A percentile compares a stretch with the other conserved stretches of the same genome.
phyloP scores from a whole-genome alignment of 2,329 filamentous ascomycete species.

The Monosporascus sp. region DNA sequence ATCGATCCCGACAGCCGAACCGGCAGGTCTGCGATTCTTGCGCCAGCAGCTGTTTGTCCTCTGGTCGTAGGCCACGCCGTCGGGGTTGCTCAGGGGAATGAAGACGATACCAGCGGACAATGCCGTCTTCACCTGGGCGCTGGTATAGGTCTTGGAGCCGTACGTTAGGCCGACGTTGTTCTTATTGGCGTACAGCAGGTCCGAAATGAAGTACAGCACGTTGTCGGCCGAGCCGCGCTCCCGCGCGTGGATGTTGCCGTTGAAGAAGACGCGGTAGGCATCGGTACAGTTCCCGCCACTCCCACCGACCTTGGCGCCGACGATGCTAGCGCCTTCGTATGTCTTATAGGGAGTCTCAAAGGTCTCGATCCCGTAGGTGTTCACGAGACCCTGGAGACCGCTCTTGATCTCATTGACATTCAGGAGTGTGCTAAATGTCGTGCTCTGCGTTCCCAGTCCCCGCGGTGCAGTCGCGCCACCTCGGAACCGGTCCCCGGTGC shows the following conservation, averaged over 20 bases:
- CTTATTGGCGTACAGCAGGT: conserved; percentile 49
- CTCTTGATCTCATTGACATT: conserved; percentile 40
- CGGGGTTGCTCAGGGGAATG: conserved; percentile 48
- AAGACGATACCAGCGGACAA: conserved; percentile 49
- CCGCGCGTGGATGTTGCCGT: conserved; percentile 50
- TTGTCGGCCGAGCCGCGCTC: conserved; percentile 53
- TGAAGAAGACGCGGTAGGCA: conserved; percentile 45
- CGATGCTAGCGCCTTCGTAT: conserved; percentile 34
- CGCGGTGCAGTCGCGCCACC: conserved; percentile 32
- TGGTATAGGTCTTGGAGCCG: conserved; percentile 45
- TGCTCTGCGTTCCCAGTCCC: conserved; percentile 32
- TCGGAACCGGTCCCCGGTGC: conserved; percentile 36
- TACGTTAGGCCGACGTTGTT: conserved; percentile 45
- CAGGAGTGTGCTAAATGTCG: conserved; percentile 36
- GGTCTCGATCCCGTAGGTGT: conserved; percentile 32
- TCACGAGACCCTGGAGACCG: conserved; percentile 37
- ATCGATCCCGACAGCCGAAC: conserved; percentile 40
- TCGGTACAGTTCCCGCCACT: conserved; percentile 30
- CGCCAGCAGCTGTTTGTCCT: conserved; percentile 46
- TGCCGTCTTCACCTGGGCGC: conserved; percentile 45
- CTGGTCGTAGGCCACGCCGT: conserved; percentile 49
- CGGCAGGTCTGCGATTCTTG: conserved; percentile 47
- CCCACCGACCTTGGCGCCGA: conserved; percentile 23
- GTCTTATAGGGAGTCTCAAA: conserved; percentile 40
- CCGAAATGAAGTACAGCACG: conserved; percentile 52